Percentiles rank a stretch among this genome's conserved stretches.
phyloP scores from a whole-genome alignment of 2,329 filamentous ascomycete genomes.

The Colletotrichum musicola region DNA sequence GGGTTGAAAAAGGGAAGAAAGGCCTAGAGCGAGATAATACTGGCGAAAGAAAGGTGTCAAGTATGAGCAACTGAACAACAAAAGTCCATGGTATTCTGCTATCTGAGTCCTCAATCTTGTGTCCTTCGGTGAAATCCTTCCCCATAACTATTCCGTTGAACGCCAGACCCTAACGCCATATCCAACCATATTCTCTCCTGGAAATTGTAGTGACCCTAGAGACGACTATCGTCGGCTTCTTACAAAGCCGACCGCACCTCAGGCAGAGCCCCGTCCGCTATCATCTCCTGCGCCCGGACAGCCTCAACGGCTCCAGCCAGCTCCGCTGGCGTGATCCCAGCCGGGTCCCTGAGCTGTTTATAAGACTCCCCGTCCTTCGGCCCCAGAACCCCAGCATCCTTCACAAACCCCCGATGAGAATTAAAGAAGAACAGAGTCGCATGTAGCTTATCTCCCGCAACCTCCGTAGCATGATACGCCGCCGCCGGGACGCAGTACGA shows the following conservation, averaged over 20 bases:
- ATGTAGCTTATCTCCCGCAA: conserved; percentile 46
- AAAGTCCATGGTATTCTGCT: no score
- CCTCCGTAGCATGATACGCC: conserved; percentile 46
- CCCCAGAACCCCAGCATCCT: conserved; percentile 48
- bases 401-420: conserved; percentile 46
- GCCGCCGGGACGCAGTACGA: conserved; percentile 48
- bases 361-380: conserved; percentile 43
- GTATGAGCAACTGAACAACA: no score
- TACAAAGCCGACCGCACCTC: background rate
- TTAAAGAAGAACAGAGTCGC: conserved; percentile 54
- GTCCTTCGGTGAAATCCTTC: no score
- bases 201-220: background rate
- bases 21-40: background rate
- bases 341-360: conserved; percentile 42
- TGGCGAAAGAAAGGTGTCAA: no score
- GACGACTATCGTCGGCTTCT: background rate
- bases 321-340: conserved; percentile 37
- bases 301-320: conserved; percentile 42
- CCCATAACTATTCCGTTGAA: no score
- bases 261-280: background rate
- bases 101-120: no score
- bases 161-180: no score
- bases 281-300: conserved; percentile 12
- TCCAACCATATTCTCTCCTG: no score
- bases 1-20: background rate